phyloP scores from a whole-genome alignment of 176 grass and related monocot genomes.

The Raddia guianensis region DNA sequence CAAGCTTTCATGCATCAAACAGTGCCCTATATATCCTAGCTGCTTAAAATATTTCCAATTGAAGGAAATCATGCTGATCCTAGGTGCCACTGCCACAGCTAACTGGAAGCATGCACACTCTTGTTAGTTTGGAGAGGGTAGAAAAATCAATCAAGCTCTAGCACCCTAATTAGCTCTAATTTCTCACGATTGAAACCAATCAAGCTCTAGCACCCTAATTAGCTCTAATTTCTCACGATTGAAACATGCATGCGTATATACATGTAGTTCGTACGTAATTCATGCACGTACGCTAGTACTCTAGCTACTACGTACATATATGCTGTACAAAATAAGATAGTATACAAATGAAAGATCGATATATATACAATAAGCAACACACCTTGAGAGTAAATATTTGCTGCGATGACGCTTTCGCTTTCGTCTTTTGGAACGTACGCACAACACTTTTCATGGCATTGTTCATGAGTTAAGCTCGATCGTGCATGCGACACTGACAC shows the following conservation, averaged over 20 bases:
- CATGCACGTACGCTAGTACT: neutral
- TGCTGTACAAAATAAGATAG: neutral
- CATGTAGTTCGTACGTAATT: neutral
- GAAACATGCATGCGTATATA: slow-evolving; percentile 29
- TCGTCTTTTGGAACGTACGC: neutral
- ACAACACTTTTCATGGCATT: slow-evolving; percentile 19
- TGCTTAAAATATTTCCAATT: slow-evolving; percentile 19
- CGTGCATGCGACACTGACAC: neutral
- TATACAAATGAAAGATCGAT: neutral
- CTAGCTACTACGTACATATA: too few relatives aligned
- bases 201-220: too few relatives aligned
- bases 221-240: too few relatives aligned
- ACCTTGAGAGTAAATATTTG: neutral
- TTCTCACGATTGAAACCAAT: too few relatives aligned
- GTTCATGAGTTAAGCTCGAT: slow-evolving; percentile 33
- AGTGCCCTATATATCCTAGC: slow-evolving; percentile 1
- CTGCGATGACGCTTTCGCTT: slow-evolving; percentile 2
- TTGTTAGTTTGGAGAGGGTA: neutral
- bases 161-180: too few relatives aligned
- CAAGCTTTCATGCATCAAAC: neutral
- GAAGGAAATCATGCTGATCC: slow-evolving; percentile 9
- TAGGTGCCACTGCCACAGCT: neutral
- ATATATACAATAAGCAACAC: neutral
- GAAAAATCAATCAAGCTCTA: too few relatives aligned
- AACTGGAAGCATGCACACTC: neutral